Evolutionary conservation across 2,329 filamentous ascomycete species (phyloP).

Genomic region (Fusarium domesticum): DNA sequence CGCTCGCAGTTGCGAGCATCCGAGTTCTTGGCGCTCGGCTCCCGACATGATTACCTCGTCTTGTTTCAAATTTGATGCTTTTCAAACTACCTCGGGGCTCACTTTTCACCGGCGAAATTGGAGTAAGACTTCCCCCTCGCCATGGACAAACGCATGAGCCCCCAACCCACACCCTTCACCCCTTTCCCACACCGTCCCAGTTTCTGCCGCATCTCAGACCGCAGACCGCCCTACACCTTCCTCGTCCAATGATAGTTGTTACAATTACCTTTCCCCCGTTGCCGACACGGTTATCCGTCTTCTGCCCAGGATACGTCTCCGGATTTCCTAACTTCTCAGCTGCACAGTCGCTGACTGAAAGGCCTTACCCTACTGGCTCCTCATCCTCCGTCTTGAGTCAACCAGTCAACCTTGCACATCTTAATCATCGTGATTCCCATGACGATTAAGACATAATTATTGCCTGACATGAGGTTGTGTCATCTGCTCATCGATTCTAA

Average conservation of each 20-base stretch:
- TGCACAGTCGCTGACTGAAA: background rate
- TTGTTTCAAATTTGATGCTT: background rate
- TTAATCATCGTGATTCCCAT: no score
- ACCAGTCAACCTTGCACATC: no score
- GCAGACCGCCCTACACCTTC: conserved; percentile 22
- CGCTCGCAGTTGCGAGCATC: conserved; percentile 25
- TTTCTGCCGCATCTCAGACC: conserved; percentile 24
- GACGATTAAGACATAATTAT: no score
- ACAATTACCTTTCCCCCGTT: conserved; percentile 19
- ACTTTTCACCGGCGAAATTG: conserved; percentile 18
- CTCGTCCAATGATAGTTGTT: conserved; percentile 17
- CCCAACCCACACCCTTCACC: conserved; percentile 5
- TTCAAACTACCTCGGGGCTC: conserved; percentile 5
- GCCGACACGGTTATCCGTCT: conserved; percentile 2
- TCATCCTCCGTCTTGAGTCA: no score
- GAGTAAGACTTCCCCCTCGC: conserved; percentile 5
- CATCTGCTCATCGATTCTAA: no score
- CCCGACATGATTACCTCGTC: conserved; percentile 15
- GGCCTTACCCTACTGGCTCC: no score
- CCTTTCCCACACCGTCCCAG: conserved; percentile 13
- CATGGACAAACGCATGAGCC: conserved; percentile 11
- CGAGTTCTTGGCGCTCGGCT: conserved; percentile 25
- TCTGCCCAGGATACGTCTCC: background rate
- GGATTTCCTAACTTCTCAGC: background rate
- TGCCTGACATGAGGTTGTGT: no score